A percentile compares a stretch with the other conserved stretches of the same genome.
phyloP scores from a whole-genome alignment of 805 yeast genomes.

The Lachancea quebecensis region DNA sequence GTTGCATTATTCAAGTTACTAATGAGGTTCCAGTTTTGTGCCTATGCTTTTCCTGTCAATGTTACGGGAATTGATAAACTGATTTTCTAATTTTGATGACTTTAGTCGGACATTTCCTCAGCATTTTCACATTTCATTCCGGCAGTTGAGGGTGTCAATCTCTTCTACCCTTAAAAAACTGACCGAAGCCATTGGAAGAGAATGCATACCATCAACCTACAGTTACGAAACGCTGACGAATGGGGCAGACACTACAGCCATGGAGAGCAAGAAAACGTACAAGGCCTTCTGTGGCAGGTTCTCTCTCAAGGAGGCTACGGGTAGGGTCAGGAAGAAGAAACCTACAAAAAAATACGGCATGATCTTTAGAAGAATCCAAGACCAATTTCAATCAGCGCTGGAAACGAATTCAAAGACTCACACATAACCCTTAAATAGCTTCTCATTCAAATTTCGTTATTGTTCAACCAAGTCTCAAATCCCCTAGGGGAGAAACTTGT shows the following conservation, averaged over 20 bases:
- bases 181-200: constrained; percentile 6
- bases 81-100: no score
- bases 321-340: constrained; percentile 9
- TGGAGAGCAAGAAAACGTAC: constrained; percentile 9
- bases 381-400: no score
- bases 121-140: neutral
- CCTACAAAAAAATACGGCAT: constrained; percentile 6
- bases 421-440: no score
- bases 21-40: neutral
- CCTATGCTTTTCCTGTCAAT: neutral
- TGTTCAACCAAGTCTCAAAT: no score
- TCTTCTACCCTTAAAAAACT: constrained; percentile 2
- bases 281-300: constrained; percentile 10
- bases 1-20: no score
- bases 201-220: constrained; percentile 9
- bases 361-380: no score
- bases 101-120: neutral
- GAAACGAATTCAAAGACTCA: no score
- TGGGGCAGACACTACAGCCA: constrained; percentile 9
- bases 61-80: neutral
- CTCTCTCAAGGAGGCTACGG: constrained; percentile 9
- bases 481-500: no score
- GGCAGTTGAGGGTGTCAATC: constrained; percentile 5
- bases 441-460: no score
- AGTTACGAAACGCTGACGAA: constrained; percentile 9